Conservation (phyloP, 768 basidiomycete genomes). For the Leccinum variicolor region DNA sequence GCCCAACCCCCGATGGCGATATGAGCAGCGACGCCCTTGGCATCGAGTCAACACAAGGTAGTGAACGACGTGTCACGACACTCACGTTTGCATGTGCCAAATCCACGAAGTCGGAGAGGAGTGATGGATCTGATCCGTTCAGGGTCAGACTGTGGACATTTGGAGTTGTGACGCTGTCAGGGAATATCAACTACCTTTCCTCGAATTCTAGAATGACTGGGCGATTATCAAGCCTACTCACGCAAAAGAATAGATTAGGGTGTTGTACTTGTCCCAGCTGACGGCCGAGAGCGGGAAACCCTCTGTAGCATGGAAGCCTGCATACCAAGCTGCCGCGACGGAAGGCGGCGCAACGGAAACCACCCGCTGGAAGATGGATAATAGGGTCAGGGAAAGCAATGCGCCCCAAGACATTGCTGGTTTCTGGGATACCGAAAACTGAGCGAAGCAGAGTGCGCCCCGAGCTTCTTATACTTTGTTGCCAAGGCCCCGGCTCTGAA, state of each 20-base stretch:
- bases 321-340: conserved; percentile 58
- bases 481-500: not conserved
- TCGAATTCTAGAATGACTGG: too few relatives aligned
- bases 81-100: conserved; percentile 27
- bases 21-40: conserved; percentile 52
- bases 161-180: conserved; percentile 32
- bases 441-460: not conserved
- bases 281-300: conserved; percentile 52
- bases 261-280: conserved; percentile 65
- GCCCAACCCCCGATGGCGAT: conserved; percentile 72
- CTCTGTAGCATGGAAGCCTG: conserved; percentile 52
- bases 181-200: too few relatives aligned
- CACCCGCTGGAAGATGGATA: not conserved
- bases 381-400: not conserved
- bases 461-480: conserved; percentile 7
- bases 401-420: not conserved
- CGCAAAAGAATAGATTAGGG: conserved; percentile 70
- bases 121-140: conserved; percentile 40
- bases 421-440: not conserved
- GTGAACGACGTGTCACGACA: not conserved
- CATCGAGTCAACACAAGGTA: conserved; percentile 19
- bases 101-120: conserved; percentile 58
- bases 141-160: conserved; percentile 32
- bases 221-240: conserved; percentile 18
- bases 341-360: not conserved